Percentiles rank a stretch among this genome's conserved stretches.
Evolutionary conservation across 192 early-diverging fungal genomes (phyloP).

Genomic region (Coemansia sp.): DNA sequence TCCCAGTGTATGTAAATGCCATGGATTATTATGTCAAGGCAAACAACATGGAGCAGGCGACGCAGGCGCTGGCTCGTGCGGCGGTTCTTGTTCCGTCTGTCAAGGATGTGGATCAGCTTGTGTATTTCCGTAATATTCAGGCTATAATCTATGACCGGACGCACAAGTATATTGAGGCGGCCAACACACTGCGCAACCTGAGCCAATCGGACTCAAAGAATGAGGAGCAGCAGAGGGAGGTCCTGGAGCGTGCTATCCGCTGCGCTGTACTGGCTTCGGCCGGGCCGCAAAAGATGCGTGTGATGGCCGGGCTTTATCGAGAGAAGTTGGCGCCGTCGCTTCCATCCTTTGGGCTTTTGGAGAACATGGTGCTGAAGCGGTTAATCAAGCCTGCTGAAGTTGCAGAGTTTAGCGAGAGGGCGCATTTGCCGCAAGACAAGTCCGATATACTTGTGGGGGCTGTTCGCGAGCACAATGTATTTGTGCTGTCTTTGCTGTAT

Average conservation of each 20-base stretch:
- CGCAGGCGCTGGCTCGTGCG: conserved; percentile 81
- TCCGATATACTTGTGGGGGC: conserved; percentile 81
- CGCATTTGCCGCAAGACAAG: conserved; percentile 65
- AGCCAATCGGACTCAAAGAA: conserved; percentile 66
- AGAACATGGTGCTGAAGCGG: conserved; percentile 93
- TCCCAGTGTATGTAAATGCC: conserved; percentile 79
- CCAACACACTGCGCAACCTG: conserved; percentile 78
- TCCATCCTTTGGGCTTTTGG: conserved; percentile 71
- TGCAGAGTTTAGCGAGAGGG: conserved; percentile 69
- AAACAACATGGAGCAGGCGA: conserved; percentile 76
- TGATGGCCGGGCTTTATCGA: conserved; percentile 85
- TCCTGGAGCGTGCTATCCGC: conserved; percentile 72
- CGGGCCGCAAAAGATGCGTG: conserved; percentile 82
- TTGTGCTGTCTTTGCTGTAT: conserved; percentile 87
- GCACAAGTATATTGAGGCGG: conserved; percentile 81
- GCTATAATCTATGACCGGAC: conserved; percentile 83
- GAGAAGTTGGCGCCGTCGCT: conserved; percentile 85
- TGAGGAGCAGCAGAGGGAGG: conserved; percentile 56
- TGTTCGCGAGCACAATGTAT: conserved; percentile 92
- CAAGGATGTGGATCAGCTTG: conserved; percentile 50
- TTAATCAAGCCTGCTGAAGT: conserved; percentile 77
- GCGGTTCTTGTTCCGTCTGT: conserved; percentile 59
- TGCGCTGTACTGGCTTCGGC: conserved; percentile 90
- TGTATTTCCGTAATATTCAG: conserved; percentile 77
- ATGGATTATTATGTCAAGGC: conserved; percentile 83